A percentile compares a stretch with the other conserved stretches of the same genome.
Evolutionary conservation across 805 yeast genomes (phyloP).

Genomic region (Alloascoidea africana): DNA sequence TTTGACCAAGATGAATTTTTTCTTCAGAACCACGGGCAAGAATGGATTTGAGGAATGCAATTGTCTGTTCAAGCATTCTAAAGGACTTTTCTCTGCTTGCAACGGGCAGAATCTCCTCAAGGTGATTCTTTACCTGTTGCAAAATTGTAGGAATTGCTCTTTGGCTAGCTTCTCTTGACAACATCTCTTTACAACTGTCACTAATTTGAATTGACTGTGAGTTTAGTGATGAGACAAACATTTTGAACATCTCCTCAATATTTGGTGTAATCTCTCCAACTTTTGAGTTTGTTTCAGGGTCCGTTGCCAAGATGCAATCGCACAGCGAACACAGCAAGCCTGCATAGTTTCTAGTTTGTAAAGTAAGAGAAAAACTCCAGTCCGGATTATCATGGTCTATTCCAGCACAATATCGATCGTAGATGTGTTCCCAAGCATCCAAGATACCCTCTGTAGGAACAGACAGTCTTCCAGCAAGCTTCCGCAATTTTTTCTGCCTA

Average conservation of each 20-base stretch:
- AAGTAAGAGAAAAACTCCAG: conserved; percentile 1
- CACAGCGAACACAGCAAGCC: background rate
- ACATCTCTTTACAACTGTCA: conserved; percentile 57
- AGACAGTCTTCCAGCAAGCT: conserved; percentile 14
- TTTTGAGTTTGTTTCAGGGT: background rate
- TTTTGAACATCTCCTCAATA: conserved; percentile 21
- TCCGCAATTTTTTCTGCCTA: conserved; percentile 50
- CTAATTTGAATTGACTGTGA: conserved; percentile 34
- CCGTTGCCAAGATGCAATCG: conserved; percentile 1
- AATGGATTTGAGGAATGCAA: too few species aligned
- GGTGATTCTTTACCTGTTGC: conserved; percentile 25
- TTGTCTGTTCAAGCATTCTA: too few species aligned
- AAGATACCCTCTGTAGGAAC: conserved; percentile 21
- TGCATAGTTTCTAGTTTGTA: conserved; percentile 10
- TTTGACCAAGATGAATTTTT: too few species aligned
- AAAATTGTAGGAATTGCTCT: conserved; percentile 33
- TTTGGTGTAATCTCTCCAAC: background rate
- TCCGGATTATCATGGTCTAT: too few species aligned
- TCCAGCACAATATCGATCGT: conserved; percentile 28
- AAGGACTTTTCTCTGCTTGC: too few species aligned
- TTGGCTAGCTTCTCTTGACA: conserved; percentile 54
- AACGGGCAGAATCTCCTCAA: too few species aligned
- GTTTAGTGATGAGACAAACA: conserved; percentile 18
- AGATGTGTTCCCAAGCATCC: conserved; percentile 29
- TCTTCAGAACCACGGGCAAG: too few species aligned